phyloP scores from a whole-genome alignment of 257 asterid genomes.

The Catharanthus roseus region DNA sequence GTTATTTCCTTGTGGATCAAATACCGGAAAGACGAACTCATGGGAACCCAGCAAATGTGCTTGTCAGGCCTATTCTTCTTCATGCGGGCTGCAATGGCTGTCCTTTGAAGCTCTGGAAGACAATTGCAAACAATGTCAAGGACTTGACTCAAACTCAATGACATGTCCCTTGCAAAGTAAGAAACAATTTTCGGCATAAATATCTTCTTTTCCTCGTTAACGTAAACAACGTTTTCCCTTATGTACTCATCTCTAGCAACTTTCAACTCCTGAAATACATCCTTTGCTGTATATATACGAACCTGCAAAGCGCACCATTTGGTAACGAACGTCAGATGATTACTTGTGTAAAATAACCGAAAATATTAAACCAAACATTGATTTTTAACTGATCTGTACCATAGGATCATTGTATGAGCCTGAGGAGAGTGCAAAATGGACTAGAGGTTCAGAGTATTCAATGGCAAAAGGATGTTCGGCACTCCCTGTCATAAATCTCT shows the following conservation, averaged over 20 bases:
- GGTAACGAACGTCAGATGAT: not conserved
- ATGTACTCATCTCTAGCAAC: constrained; percentile 74
- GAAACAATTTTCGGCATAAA: constrained; percentile 60
- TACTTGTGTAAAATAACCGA: too few relatives aligned
- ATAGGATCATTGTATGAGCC: constrained; percentile 77
- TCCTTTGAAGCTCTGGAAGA: constrained; percentile 51
- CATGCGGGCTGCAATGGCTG: constrained; percentile 31
- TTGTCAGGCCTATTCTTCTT: constrained; percentile 57
- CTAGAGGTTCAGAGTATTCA: constrained; percentile 83
- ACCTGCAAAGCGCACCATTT: constrained; percentile 41
- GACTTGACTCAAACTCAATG: constrained; percentile 48
- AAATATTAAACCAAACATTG: not conserved
- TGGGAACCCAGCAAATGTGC: constrained; percentile 58
- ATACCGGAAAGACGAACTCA: constrained; percentile 62
- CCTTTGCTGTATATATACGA: constrained; percentile 53
- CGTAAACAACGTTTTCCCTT: constrained; percentile 42
- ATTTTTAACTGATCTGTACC: constrained; percentile 33
- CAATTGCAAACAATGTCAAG: constrained; percentile 45
- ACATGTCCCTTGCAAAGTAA: constrained; percentile 69
- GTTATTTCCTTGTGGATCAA: constrained; percentile 52
- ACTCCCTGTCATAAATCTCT: constrained; percentile 48
- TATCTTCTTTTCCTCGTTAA: constrained; percentile 59
- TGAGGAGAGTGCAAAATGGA: constrained; percentile 81
- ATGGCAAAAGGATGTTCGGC: constrained; percentile 54
- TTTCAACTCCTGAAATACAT: constrained; percentile 58